Conservation (phyloP, 2,329 filamentous ascomycete genomes). For the Paraconiothyrium sp. region DNA sequence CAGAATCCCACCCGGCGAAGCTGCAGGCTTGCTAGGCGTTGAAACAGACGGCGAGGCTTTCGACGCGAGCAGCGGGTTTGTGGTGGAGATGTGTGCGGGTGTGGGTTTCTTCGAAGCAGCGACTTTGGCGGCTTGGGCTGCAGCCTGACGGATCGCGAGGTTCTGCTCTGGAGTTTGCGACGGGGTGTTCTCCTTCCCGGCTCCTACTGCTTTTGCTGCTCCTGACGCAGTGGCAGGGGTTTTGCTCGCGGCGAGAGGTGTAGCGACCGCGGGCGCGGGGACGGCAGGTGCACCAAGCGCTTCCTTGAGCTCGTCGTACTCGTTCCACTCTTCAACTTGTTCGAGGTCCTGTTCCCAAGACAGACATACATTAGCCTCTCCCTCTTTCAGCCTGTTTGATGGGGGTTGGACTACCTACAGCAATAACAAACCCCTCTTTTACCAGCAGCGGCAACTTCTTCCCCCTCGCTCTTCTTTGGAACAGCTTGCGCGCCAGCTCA, state of each 20-base stretch:
- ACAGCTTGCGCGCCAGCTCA: slow-evolving; percentile 86
- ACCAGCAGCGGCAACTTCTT: slow-evolving; percentile 90
- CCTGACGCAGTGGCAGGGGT: slow-evolving; percentile 13
- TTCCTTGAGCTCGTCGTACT: slow-evolving; percentile 93
- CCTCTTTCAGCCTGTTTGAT: background rate
- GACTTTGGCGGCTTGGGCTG: slow-evolving; percentile 48
- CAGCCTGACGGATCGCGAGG: slow-evolving; percentile 48
- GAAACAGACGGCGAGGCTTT: slow-evolving; percentile 39
- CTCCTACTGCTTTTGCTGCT: slow-evolving; percentile 21
- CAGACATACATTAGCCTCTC: slow-evolving; percentile 16
- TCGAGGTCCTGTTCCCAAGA: slow-evolving; percentile 77
- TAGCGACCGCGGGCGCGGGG: slow-evolving; percentile 46
- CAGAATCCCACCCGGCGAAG: slow-evolving; percentile 27
- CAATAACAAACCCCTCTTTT: slow-evolving; percentile 84
- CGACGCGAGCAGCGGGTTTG: slow-evolving; percentile 46
- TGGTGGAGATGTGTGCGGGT: slow-evolving; percentile 45
- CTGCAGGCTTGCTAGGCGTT: slow-evolving; percentile 40
- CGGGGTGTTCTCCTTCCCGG: slow-evolving; percentile 39
- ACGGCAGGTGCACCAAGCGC: slow-evolving; percentile 67
- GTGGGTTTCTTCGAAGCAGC: slow-evolving; percentile 47
- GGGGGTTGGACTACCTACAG: slow-evolving; percentile 67
- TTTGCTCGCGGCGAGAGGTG: slow-evolving; percentile 23
- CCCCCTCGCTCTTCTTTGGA: slow-evolving; percentile 84
- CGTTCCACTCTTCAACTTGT: slow-evolving; percentile 98
- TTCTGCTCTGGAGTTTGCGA: slow-evolving; percentile 41